Percentiles rank a stretch among this genome's conserved stretches.
phyloP scores from a whole-genome alignment of 2,329 filamentous ascomycete genomes.

The Aspergillus felis region DNA sequence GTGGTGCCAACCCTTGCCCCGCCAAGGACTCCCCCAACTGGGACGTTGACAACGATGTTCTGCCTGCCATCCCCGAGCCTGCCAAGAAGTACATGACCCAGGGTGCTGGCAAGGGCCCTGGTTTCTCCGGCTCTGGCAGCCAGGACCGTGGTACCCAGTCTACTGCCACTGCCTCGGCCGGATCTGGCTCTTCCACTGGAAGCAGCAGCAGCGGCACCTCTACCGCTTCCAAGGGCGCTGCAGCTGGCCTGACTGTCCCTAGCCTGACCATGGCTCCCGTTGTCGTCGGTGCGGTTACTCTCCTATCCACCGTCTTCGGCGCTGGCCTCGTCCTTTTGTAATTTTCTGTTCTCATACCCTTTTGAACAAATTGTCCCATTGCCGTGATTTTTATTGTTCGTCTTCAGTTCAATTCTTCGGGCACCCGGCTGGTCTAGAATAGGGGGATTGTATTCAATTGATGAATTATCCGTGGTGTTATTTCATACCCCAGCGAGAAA shows the following conservation, averaged over 20 bases:
- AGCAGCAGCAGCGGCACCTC: slow-evolving; percentile 16
- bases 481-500: not conserved
- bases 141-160: slow-evolving; percentile 53
- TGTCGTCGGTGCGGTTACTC: slow-evolving; percentile 49
- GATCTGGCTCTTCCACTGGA: slow-evolving; percentile 40
- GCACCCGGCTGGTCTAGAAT: not conserved
- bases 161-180: slow-evolving; percentile 47
- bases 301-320: slow-evolving; percentile 52
- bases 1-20: slow-evolving; percentile 53
- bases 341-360: slow-evolving; percentile 9
- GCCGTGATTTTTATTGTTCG: slow-evolving; percentile 8
- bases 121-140: slow-evolving; percentile 53
- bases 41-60: slow-evolving; percentile 51
- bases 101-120: slow-evolving; percentile 55
- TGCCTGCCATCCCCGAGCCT: slow-evolving; percentile 55
- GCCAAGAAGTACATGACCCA: slow-evolving; percentile 55
- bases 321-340: slow-evolving; percentile 39
- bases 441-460: slow-evolving; percentile 4
- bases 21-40: slow-evolving; percentile 49
- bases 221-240: slow-evolving; percentile 39
- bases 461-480: slow-evolving; percentile 3
- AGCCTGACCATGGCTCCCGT: slow-evolving; percentile 49
- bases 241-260: slow-evolving; percentile 41
- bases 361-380: slow-evolving; percentile 8
- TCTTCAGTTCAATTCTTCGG: slow-evolving; percentile 2